Evolutionary conservation across 1,284 basidiomycete species (phyloP), one percentile per base, ranked within the genome.

Genomic region (Sporisorium iseilematis-ciliati): DNA sequence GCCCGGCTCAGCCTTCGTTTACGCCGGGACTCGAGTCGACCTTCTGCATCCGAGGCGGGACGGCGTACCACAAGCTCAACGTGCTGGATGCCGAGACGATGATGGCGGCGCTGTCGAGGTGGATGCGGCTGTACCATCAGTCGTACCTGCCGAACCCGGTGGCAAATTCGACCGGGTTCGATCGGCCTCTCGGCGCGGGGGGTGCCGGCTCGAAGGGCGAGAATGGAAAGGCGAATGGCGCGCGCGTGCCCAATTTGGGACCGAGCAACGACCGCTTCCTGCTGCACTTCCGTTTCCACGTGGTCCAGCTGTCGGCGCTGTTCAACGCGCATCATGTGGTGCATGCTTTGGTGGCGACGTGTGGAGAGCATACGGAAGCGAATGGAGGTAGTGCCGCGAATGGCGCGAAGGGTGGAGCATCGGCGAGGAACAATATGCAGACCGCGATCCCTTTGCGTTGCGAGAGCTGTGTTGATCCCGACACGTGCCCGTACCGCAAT

Each of bases 181-280:
- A 33, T 29, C 60, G 20, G 16, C 41, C 56, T 4, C 21, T 45
- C 20, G 7, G 35, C 35, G 25, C 21, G 45, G 46, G 10, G 5
- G 10, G 26, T 23, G 5, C 43, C 20, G 42, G 52, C 11, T 8
- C 42, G 8, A 4, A 31, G 18, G 40, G 11, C 41, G 38, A 56
- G 38, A 54, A 63, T 23, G 59, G 48, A n/a, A 38, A 45, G 25
- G 4, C 31, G 10, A 45, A 38, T 29, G 41, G 41, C 8, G 40
- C 63, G 25, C 60, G 60, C 12, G 20, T 59, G 33, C 65, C 55
- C 7, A 74, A 23, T 16, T 29, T 74, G 18, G 71, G 65, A n/a
- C 71, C 65, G 16, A 74, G 50, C 71, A 74, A 74, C 52, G 71
- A 74, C 25, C 65, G 66, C 8, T 74, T 74, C 41, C 46, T 58